phyloP scores from a whole-genome alignment of 148 eudicot genomes.

The Suaeda aralocaspica region DNA sequence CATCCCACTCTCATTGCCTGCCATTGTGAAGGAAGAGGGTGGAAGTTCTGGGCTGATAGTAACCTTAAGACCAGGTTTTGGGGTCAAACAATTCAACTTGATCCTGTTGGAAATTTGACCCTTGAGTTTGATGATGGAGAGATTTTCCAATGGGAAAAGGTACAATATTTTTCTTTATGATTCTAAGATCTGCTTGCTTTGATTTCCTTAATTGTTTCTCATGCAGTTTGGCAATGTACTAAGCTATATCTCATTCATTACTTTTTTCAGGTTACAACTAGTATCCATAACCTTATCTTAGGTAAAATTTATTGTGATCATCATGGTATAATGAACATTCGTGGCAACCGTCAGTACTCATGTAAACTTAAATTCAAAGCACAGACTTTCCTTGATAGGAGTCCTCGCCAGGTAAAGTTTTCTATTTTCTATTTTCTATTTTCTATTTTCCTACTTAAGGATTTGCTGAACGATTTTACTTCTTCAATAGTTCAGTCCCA shows the following conservation, averaged over 20 bases:
- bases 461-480: no score
- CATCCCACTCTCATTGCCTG: slow-evolving; percentile 93
- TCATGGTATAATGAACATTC: slow-evolving; percentile 87
- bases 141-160: slow-evolving; percentile 95
- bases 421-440: no score
- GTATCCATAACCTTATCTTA: slow-evolving; percentile 80
- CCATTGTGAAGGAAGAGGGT: slow-evolving; percentile 92
- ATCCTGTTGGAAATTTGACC: slow-evolving; percentile 79
- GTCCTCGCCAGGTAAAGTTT: slow-evolving; percentile 72
- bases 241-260: neutral
- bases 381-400: slow-evolving; percentile 79
- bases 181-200: neutral
- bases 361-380: slow-evolving; percentile 93
- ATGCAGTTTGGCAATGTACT: neutral
- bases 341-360: slow-evolving; percentile 69
- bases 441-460: neutral
- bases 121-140: slow-evolving; percentile 93
- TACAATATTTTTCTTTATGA: slow-evolving; percentile 18
- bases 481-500: neutral
- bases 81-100: slow-evolving; percentile 97
- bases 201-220: neutral
- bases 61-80: slow-evolving; percentile 88
- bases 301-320: slow-evolving; percentile 87
- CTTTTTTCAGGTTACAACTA: slow-evolving; percentile 73
- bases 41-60: slow-evolving; percentile 96